Base-by-base conservation (phyloP, 768 basidiomycete genomes). In the Naganishia kalamii region DNA sequence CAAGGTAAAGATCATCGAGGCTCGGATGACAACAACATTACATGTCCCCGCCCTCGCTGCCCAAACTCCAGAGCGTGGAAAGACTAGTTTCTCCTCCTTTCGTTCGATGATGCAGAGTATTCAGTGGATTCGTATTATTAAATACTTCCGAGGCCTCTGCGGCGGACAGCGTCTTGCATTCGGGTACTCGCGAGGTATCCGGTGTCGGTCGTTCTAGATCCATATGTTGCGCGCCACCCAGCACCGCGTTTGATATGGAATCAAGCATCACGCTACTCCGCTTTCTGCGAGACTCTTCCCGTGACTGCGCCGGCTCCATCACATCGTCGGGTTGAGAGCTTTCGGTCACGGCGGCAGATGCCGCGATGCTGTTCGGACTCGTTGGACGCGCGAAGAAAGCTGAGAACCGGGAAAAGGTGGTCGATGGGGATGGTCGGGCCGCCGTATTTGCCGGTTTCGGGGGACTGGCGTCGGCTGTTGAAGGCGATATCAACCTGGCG, bases 11-110 rank as follows among this genome's bases (percentile, higher is more conserved):
- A n/a, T n/a, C n/a, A n/a, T n/a, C n/a, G n/a, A n/a, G n/a, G n/a
- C n/a, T n/a, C n/a, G n/a, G n/a, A n/a, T n/a, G n/a, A n/a, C n/a
- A n/a, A n/a, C n/a, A n/a, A n/a, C n/a, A n/a, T 57, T 25, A 57
- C 54, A 35, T 41, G 23, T 57, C 54, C 27, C 33, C 23, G 11
- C 33, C 54, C 21, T 57, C 54, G 37, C 54, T 57, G 35, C 54
- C 54, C n/a, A 57, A 57, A 21, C 54, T 57, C 54, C 54, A 57
- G n/a, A 57, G 37, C 23, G 54, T 57, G 21, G 54, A 57, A 33
- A 57, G 23, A 23, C 54, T 57, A 23, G n/a, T 35, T 5, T 40
- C 23, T 7, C 54, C 54, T 23, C 54, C 54, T 21, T 33, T 21
- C n/a, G 54, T 57, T 8, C 54, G 54, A n/a, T 25, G 54, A 33